Percentiles rank a stretch among this genome's conserved stretches.
phyloP scores from a whole-genome alignment of 2,329 filamentous ascomycete genomes.

The Ramularia collo-cygni region DNA sequence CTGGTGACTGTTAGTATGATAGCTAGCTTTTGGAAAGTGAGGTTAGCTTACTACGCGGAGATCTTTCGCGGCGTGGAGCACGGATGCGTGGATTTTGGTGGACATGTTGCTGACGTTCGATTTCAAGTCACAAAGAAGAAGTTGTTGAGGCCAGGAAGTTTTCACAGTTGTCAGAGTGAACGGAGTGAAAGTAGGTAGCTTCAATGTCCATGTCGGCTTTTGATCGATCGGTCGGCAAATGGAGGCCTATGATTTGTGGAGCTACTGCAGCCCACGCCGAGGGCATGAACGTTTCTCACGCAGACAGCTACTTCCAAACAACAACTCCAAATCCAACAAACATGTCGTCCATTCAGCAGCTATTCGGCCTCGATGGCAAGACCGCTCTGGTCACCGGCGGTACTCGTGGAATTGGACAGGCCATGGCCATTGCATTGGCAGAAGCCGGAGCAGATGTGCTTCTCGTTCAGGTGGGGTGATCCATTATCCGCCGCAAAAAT shows the following conservation, averaged over 20 bases:
- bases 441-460: conserved; percentile 46
- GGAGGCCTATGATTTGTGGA: too few species aligned
- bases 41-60: conserved; percentile 47
- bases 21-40: background rate
- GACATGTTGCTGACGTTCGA: conserved; percentile 10
- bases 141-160: conserved; percentile 1
- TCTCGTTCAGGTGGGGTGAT: conserved; percentile 39
- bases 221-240: conserved; percentile 5
- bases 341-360: conserved; percentile 34
- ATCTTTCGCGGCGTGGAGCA: conserved; percentile 56
- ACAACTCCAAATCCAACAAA: too few species aligned
- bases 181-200: too few species aligned
- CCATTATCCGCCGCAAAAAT: background rate
- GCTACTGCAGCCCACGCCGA: too few species aligned
- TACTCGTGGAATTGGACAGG: conserved; percentile 45
- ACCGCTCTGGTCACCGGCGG: conserved; percentile 45
- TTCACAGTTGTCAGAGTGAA: conserved; percentile 1
- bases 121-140: too few species aligned
- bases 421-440: conserved; percentile 45
- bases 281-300: too few species aligned
- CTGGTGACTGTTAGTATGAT: conserved; percentile 31
- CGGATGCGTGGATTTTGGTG: conserved; percentile 42
- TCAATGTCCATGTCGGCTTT: too few species aligned
- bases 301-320: too few species aligned
- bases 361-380: conserved; percentile 46